Conservation (phyloP, 2,329 filamentous ascomycete genomes). For the Chrysoporthe austroafricana region DNA sequence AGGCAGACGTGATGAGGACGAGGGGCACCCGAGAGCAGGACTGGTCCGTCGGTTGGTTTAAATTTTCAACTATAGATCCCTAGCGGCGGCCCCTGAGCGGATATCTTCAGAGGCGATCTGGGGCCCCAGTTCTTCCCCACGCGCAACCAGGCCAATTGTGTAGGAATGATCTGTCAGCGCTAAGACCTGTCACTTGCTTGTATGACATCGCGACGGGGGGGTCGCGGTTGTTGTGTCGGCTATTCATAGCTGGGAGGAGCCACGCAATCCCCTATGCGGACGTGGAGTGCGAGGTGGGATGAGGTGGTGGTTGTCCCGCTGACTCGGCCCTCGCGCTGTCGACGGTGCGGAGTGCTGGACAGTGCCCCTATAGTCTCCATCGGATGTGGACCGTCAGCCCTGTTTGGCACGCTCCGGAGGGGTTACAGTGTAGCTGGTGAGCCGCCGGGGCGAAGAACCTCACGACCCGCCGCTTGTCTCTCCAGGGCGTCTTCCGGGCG, state of each 20-base stretch:
- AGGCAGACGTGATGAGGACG: neutral
- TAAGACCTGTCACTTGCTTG: neutral
- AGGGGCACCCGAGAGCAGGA: too few relatives aligned
- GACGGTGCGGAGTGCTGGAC: neutral
- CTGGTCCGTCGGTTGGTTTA: neutral
- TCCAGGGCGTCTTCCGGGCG: neutral
- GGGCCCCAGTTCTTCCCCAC: conserved; percentile 4
- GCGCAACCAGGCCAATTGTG: neutral
- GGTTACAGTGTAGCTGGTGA: neutral
- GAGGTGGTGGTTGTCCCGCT: neutral
- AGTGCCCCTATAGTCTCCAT: neutral
- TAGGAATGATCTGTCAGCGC: neutral
- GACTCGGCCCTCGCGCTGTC: neutral
- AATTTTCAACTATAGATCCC: neutral
- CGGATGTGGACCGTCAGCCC: neutral
- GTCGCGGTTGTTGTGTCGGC: conserved; percentile 1
- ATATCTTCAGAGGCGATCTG: neutral
- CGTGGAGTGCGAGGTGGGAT: too few relatives aligned
- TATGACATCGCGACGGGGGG: neutral
- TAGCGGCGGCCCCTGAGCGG: conserved; percentile 1
- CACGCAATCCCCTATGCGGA: neutral
- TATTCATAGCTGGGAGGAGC: neutral
- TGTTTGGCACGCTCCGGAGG: neutral
- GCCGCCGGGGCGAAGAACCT: neutral
- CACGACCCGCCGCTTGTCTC: neutral